Base-by-base conservation (phyloP, 140 eudicot genomes). In the Cichorium intybus region DNA sequence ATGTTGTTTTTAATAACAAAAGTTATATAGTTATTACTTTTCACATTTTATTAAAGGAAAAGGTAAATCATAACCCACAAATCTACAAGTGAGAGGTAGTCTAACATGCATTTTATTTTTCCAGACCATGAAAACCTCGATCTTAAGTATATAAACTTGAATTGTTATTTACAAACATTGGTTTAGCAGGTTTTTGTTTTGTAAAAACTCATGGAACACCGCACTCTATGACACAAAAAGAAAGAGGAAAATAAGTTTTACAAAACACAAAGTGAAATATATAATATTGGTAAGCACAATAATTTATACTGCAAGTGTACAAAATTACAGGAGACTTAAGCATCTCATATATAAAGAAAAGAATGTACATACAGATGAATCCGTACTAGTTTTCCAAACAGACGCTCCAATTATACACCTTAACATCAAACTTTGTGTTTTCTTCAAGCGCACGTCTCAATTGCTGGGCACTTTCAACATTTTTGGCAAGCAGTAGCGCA, bases 401-500 rank as follows among this genome's bases (percentile, higher is more conserved):
- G 37, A 89, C 41, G 14, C 66, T 78, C 99, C 99, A 89, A 35
- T 72, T 75, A 63, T 89, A 93, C 57, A 89, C 79, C 80, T 80
- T 67, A 29, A 86, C 85, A 41, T 93, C 85, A 56, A 89, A 89
- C 22, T 59, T 66, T 1, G 75, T 7, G 60, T 69, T 78, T 60
- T 80, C 74, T 57, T 77, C 77, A 28, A 93, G 84, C n/a, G 75
- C 77, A 16, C 5, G 66, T 73, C 79, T 84, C 72, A 93, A 64
- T 56, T 80, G 77, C 43, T 27, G 50, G 20, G 89, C 86, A 57
- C 71, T 60, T 27, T 78, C 78, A n/a, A 74, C 77, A 59, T 78
- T 66, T 83, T 89, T 89, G 22, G 95, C 95, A 47, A 93, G 90
- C 64, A 93, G 64, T 15, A 93, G 61, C 23, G 97, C 99, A 61